Evolutionary conservation across 2,329 filamentous ascomycete species (phyloP).

Genomic region (Capronia epimyces): DNA sequence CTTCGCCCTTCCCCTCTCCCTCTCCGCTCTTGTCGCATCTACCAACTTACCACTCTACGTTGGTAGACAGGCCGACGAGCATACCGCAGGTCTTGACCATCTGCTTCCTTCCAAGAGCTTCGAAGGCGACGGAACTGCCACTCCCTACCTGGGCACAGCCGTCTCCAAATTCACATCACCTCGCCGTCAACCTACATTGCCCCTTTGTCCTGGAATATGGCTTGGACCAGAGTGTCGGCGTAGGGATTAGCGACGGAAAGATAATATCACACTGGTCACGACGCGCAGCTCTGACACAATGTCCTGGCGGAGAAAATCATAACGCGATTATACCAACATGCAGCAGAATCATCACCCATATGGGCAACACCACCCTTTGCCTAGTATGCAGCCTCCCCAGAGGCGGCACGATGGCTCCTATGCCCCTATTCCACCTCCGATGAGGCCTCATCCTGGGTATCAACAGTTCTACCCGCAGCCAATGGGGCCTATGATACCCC

Average conservation of each 20-base stretch:
- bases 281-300: slow-evolving; percentile 16
- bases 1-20: not conserved
- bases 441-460: slow-evolving; percentile 55
- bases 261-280: slow-evolving; percentile 2
- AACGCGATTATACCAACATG: slow-evolving; percentile 32
- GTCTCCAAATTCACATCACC: not conserved
- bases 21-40: slow-evolving; percentile 1
- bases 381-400: slow-evolving; percentile 46
- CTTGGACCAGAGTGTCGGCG: not conserved
- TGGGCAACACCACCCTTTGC: slow-evolving; percentile 41
- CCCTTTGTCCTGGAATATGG: slow-evolving; percentile 6
- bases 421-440: slow-evolving; percentile 43
- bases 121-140: not conserved
- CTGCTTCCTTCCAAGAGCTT: not conserved
- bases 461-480: slow-evolving; percentile 53
- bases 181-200: not conserved
- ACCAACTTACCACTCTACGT: not conserved
- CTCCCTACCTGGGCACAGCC: slow-evolving; percentile 11
- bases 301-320: slow-evolving; percentile 22
- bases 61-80: not conserved
- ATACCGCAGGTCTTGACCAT: not conserved
- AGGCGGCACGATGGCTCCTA: slow-evolving; percentile 45
- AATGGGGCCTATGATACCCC: slow-evolving; percentile 50
- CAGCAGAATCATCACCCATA: slow-evolving; percentile 31
- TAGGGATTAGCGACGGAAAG: slow-evolving; percentile 8